Percentiles rank a stretch among this genome's conserved stretches.
Conservation (phyloP, 495 filamentous ascomycete species). For the Tuber umbilicatum region DNA sequence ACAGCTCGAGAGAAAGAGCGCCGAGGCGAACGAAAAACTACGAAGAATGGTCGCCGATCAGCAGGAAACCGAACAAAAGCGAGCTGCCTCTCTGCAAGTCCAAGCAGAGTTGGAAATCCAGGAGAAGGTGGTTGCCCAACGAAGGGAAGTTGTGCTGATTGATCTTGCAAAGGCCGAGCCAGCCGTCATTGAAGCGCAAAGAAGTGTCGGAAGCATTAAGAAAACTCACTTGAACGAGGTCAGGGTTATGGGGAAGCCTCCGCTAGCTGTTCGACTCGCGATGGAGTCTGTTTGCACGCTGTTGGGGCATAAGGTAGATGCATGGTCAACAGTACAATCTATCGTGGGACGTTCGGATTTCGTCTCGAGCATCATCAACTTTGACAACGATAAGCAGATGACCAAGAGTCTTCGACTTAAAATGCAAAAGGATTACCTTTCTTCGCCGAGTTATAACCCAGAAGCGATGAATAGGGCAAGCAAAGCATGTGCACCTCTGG, state of each 20-base stretch:
- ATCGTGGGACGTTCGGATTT: slow-evolving; percentile 90
- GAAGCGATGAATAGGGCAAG: slow-evolving; percentile 91
- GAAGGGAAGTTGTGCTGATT: slow-evolving; percentile 74
- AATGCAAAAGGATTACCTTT: slow-evolving; percentile 89
- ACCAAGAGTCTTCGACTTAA: slow-evolving; percentile 68
- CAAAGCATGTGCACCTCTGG: slow-evolving; percentile 92
- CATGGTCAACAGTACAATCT: slow-evolving; percentile 83
- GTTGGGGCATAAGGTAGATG: slow-evolving; percentile 79
- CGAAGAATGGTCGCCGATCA: slow-evolving; percentile 96
- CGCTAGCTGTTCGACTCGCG: slow-evolving; percentile 79
- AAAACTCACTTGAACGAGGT: slow-evolving; percentile 94
- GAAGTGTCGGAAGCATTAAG: slow-evolving; percentile 97
- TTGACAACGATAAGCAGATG: slow-evolving; percentile 95
- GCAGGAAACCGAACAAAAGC: slow-evolving; percentile 87
- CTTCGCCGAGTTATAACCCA: slow-evolving; percentile 88
- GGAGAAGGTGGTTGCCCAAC: slow-evolving; percentile 75
- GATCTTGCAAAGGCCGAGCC: slow-evolving; percentile 91
- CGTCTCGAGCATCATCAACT: slow-evolving; percentile 95
- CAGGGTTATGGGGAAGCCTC: slow-evolving; percentile 88
- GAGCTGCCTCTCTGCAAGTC: slow-evolving; percentile 77
- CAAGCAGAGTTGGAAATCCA: slow-evolving; percentile 80
- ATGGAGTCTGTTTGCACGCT: slow-evolving; percentile 92
- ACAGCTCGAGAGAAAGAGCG: slow-evolving; percentile 87
- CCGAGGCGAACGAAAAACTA: slow-evolving; percentile 92
- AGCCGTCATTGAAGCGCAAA: slow-evolving; percentile 83